Evolutionary conservation across 148 eudicot genomes (phyloP).

Genomic region (Dianthus caryophyllus): DNA sequence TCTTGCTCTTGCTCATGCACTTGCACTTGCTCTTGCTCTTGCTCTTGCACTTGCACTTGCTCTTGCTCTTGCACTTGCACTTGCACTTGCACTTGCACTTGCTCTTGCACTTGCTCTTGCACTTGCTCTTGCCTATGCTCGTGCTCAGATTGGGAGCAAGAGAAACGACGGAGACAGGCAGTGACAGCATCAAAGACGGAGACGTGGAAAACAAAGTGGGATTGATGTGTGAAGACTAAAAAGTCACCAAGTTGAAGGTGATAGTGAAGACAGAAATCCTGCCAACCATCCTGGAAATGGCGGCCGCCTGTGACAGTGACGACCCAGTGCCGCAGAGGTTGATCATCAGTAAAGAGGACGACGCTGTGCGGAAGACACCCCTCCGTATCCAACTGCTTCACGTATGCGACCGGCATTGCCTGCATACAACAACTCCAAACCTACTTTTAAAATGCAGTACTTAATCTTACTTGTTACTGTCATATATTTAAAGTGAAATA

Average conservation of each 20-base stretch:
- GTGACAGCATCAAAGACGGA: conserved; percentile 15
- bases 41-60: too few species aligned
- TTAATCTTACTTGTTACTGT: too few species aligned
- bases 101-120: too few species aligned
- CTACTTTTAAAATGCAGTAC: too few species aligned
- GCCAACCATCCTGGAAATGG: conserved; percentile 26
- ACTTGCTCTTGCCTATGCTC: too few species aligned
- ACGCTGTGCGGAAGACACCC: neutral
- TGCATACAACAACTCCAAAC: neutral
- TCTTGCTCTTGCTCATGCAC: too few species aligned
- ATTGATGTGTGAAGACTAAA: conserved; percentile 9
- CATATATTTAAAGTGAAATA: too few species aligned
- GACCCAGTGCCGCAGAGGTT: conserved; percentile 16
- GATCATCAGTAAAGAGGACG: conserved; percentile 6
- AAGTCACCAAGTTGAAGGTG: conserved; percentile 18
- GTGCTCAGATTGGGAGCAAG: conserved; percentile 1
- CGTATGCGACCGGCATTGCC: conserved; percentile 10
- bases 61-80: neutral
- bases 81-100: neutral
- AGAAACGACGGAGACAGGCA: conserved; percentile 3
- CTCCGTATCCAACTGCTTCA: neutral
- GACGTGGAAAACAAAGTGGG: conserved; percentile 20
- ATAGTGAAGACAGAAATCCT: conserved; percentile 15
- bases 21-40: too few species aligned
- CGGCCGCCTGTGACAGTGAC: conserved; percentile 14